These are phyloP conservation scores for Fusarium heterosporum DNA, from an alignment of 2,329 filamentous ascomycete genomes.

Conservation along the genomic window DNA sequence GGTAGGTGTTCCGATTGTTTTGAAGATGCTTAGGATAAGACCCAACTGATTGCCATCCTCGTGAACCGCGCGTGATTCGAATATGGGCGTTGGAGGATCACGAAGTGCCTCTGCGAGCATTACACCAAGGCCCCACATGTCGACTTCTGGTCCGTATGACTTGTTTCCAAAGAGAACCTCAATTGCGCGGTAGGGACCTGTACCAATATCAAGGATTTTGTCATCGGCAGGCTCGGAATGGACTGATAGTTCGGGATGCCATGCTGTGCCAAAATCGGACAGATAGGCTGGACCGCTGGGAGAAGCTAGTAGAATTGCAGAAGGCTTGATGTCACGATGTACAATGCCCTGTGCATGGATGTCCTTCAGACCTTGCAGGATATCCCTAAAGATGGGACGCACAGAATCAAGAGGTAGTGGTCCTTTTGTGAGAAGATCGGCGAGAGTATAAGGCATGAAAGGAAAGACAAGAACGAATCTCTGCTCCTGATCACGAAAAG, in stretches of 20 bases:
- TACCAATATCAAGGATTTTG: conserved; percentile 95
- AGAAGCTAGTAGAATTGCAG: conserved; percentile 81
- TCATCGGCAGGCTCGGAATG: conserved; percentile 72
- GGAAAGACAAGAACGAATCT: conserved; percentile 86
- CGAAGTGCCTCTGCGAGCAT: conserved; percentile 81
- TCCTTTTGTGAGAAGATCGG: conserved; percentile 69
- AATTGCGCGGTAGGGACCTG: conserved; percentile 88
- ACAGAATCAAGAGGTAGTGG: conserved; percentile 51
- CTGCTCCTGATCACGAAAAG: conserved; percentile 77
- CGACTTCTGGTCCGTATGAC: conserved; percentile 76
- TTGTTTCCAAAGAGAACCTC: conserved; percentile 89
- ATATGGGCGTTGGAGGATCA: conserved; percentile 71
- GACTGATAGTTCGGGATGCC: conserved; percentile 72
- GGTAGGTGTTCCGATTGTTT: conserved; percentile 88
- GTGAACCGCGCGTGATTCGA: conserved; percentile 77
- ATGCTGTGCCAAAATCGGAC: conserved; percentile 93
- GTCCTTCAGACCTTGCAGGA: conserved; percentile 77
- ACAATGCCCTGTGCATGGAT: conserved; percentile 83
- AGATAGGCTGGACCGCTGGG: conserved; percentile 79
- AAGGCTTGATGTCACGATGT: conserved; percentile 94
- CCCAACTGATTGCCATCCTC: conserved; percentile 93
- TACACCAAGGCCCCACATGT: conserved; percentile 90
- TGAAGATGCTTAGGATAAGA: conserved; percentile 91
- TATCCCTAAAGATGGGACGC: conserved; percentile 67
- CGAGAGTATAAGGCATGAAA: conserved; percentile 80